Conservation (phyloP, 257 asterid species). For the Solanum pennellii region DNA sequence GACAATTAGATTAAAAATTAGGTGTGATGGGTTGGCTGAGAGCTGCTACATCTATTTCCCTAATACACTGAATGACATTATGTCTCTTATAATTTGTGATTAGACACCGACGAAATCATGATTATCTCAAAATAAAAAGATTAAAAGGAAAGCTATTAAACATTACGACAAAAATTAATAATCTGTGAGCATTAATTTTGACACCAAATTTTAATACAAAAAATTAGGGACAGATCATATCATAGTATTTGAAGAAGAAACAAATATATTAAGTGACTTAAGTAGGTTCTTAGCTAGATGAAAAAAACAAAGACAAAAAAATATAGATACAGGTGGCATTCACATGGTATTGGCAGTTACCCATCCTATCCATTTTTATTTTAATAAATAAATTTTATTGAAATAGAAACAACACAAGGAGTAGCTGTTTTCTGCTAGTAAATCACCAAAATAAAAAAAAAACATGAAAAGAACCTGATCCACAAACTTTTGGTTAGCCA, state of each 20-base stretch:
- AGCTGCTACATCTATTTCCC: constrained; percentile 3
- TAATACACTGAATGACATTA: background rate
- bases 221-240: background rate
- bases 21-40: constrained; percentile 29
- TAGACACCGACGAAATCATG: background rate
- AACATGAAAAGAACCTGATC: constrained; percentile 37
- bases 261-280: background rate
- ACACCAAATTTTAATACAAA: background rate
- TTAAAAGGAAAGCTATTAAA: constrained; percentile 1
- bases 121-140: background rate
- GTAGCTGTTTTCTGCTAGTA: background rate
- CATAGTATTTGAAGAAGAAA: background rate
- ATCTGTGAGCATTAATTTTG: background rate
- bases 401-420: constrained; percentile 14
- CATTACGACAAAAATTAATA: constrained; percentile 5
- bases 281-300: background rate
- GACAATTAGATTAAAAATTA: constrained; percentile 18
- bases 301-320: background rate
- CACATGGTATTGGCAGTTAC: constrained; percentile 45
- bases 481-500: constrained; percentile 23
- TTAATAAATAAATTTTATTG: constrained; percentile 24
- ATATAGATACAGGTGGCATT: constrained; percentile 11
- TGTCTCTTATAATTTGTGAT: background rate
- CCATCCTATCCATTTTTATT: constrained; percentile 45
- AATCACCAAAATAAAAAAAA: background rate